phyloP scores from a whole-genome alignment of 495 filamentous ascomycete species.

The Friedmanniomyces simplex region DNA sequence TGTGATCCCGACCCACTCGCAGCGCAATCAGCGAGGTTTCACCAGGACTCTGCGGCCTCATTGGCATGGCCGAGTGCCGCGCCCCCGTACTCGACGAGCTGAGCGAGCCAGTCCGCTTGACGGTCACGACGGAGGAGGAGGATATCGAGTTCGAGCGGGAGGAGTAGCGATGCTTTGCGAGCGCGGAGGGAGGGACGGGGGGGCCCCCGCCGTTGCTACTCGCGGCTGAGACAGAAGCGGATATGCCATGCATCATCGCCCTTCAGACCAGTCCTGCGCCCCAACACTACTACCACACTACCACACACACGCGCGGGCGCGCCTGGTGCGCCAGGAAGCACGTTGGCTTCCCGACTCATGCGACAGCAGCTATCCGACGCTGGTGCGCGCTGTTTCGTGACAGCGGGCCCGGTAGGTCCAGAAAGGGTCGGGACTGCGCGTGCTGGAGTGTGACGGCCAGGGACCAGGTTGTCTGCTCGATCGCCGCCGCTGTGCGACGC shows the following conservation, averaged over 20 bases:
- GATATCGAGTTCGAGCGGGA: slow-evolving; percentile 29
- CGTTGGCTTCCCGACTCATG: slow-evolving; percentile 12
- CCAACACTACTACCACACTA: not conserved
- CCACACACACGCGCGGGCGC: slow-evolving; percentile 10
- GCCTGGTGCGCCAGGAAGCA: slow-evolving; percentile 15
- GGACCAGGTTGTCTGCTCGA: not conserved
- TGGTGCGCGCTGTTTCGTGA: not conserved
- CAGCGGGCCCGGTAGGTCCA: not conserved
- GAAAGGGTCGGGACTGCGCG: not conserved
- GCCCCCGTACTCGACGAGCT: slow-evolving; percentile 24
- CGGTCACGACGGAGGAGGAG: slow-evolving; percentile 28
- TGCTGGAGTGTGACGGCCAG: not conserved
- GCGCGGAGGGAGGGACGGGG: not conserved
- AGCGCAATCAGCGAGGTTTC: slow-evolving; percentile 9
- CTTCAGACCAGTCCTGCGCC: not conserved
- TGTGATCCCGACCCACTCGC: not conserved
- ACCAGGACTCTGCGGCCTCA: slow-evolving; percentile 5
- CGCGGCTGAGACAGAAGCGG: slow-evolving; percentile 10
- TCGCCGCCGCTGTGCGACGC: slow-evolving; percentile 3
- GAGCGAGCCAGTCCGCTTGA: slow-evolving; percentile 30
- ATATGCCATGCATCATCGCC: slow-evolving; percentile 10
- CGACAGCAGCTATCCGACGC: slow-evolving; percentile 6
- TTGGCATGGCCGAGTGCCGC: slow-evolving; percentile 17
- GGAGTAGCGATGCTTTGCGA: slow-evolving; percentile 17
- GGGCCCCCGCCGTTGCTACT: not conserved